Conservation (phyloP, 768 basidiomycete species). For the Tulasnella calospora region DNA sequence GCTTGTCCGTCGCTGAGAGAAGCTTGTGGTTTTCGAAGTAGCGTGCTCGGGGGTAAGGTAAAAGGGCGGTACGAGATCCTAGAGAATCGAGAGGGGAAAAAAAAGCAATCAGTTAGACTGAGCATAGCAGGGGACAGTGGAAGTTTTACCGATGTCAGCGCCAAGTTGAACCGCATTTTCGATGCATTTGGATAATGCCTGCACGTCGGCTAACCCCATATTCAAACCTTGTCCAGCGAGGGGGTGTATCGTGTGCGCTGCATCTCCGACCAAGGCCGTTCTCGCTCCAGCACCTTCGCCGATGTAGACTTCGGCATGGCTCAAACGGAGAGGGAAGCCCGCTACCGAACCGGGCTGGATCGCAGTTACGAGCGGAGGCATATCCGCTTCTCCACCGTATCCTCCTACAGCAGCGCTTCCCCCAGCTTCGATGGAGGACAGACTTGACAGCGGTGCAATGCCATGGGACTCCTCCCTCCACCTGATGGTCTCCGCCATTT, state of each 20-base stretch:
- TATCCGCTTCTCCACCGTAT: constrained; percentile 25
- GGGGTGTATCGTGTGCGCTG: constrained; percentile 91
- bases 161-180: constrained; percentile 54
- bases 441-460: constrained; percentile 57
- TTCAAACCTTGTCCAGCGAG: constrained; percentile 96
- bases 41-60: constrained; percentile 71
- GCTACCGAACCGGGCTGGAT: constrained; percentile 72
- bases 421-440: constrained; percentile 40
- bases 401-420: constrained; percentile 45
- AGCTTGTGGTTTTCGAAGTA: constrained; percentile 84
- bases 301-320: constrained; percentile 80
- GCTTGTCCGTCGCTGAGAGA: constrained; percentile 79
- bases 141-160: constrained; percentile 69
- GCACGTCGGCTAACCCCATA: constrained; percentile 83
- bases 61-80: constrained; percentile 73
- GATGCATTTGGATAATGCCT: constrained; percentile 63
- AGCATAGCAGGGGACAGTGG: too few species aligned
- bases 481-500: constrained; percentile 57
- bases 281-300: constrained; percentile 62
- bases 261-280: constrained; percentile 90
- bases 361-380: constrained; percentile 70
- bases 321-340: constrained; percentile 84
- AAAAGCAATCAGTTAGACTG: neutral
- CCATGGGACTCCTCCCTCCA: constrained; percentile 71
- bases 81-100: neutral